These are phyloP conservation scores for Mortierella sp. DNA, from an alignment of 371 early-diverging fungal species.

Conservation along the genomic window DNA sequence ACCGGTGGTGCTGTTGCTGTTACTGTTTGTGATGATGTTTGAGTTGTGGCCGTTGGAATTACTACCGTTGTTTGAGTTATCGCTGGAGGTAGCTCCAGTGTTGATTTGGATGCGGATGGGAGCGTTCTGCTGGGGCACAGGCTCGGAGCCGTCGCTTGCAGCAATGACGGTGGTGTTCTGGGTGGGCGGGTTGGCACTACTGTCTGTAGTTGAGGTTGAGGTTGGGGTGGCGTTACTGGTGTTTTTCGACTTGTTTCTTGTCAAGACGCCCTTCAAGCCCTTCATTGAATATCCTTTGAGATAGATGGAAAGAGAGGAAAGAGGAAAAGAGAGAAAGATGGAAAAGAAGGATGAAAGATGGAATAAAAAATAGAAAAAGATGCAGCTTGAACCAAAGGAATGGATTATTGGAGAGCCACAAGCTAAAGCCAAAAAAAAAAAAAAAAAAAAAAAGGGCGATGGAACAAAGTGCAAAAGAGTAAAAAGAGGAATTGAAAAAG, in stretches of 20 bases:
- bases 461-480: background rate
- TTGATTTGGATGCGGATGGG: slow-evolving; percentile 27
- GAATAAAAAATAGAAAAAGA: slow-evolving; percentile 2
- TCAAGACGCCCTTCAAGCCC: slow-evolving; percentile 57
- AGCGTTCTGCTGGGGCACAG: slow-evolving; percentile 20
- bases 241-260: slow-evolving; percentile 56
- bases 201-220: slow-evolving; percentile 23
- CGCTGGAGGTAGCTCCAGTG: background rate
- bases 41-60: slow-evolving; percentile 13
- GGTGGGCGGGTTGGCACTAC: slow-evolving; percentile 5
- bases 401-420: background rate
- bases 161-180: slow-evolving; percentile 35
- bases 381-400: slow-evolving; percentile 1
- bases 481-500: background rate
- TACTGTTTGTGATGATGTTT: slow-evolving; percentile 10
- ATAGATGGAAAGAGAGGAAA: slow-evolving; percentile 15
- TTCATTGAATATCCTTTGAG: slow-evolving; percentile 38
- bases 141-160: slow-evolving; percentile 9
- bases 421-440: background rate
- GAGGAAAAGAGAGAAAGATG: background rate
- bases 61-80: slow-evolving; percentile 10
- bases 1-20: slow-evolving; percentile 10
- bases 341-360: background rate
- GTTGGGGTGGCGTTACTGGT: slow-evolving; percentile 31
- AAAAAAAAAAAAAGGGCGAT: background rate